phyloP scores from a whole-genome alignment of 2,329 filamentous ascomycete species.

The Ceratocystis papillata region DNA sequence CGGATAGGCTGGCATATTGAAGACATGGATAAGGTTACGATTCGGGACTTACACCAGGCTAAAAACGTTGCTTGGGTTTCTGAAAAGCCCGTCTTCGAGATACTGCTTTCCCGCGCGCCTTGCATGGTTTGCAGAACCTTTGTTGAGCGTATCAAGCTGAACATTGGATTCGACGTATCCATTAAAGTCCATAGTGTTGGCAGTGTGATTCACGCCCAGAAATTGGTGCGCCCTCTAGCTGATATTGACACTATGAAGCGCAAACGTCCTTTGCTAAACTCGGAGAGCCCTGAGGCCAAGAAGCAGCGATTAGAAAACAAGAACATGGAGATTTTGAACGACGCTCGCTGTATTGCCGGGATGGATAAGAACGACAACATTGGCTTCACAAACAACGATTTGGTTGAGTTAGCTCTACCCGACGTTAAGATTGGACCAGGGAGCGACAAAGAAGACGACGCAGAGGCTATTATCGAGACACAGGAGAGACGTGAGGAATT shows the following conservation, averaged over 20 bases:
- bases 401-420: background rate
- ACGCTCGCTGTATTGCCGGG: constrained; percentile 6
- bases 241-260: background rate
- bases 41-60: background rate
- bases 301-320: background rate
- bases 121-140: constrained; percentile 19
- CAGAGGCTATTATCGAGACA: background rate
- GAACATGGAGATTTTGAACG: background rate
- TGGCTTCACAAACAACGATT: background rate
- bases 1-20: background rate
- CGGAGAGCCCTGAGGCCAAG: background rate
- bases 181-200: constrained; percentile 15
- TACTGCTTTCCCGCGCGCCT: constrained; percentile 18
- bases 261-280: background rate
- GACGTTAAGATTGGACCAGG: background rate
- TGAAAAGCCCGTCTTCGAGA: constrained; percentile 19
- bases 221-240: background rate
- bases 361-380: background rate
- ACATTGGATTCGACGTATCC: constrained; percentile 1
- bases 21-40: background rate
- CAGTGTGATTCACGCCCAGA: constrained; percentile 5
- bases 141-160: constrained; percentile 17
- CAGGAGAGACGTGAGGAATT: background rate
- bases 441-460: background rate
- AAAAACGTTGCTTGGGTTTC: constrained; percentile 2